Conservation (phyloP, 768 basidiomycete genomes). For the Rhizopogon sp. region DNA sequence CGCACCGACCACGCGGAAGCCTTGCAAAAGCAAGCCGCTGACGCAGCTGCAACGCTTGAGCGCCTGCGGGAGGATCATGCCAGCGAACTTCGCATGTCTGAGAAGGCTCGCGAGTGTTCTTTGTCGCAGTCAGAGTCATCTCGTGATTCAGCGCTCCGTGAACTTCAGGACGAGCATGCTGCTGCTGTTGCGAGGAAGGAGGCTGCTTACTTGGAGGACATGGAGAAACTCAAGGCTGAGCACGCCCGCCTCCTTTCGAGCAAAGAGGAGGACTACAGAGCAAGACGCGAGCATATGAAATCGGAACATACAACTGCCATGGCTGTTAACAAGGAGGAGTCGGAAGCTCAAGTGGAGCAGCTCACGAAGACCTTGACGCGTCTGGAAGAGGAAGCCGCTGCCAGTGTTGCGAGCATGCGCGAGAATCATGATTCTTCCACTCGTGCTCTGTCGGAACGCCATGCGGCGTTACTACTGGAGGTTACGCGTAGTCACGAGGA, state of each 20-base stretch:
- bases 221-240: constrained; percentile 61
- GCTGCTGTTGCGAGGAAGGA: constrained; percentile 66
- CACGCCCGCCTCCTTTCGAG: constrained; percentile 49
- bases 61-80: constrained; percentile 75
- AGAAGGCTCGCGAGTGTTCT: constrained; percentile 71
- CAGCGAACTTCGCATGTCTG: constrained; percentile 64
- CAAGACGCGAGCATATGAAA: constrained; percentile 26
- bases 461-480: constrained; percentile 48
- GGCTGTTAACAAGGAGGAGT: constrained; percentile 26
- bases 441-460: constrained; percentile 47
- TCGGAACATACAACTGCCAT: constrained; percentile 30
- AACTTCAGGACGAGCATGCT: constrained; percentile 69
- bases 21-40: constrained; percentile 55
- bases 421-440: constrained; percentile 47
- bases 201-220: constrained; percentile 54
- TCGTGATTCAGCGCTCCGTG: constrained; percentile 53
- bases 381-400: constrained; percentile 44
- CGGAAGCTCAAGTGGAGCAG: constrained; percentile 48
- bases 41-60: constrained; percentile 58
- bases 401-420: constrained; percentile 31
- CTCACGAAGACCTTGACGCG: constrained; percentile 50
- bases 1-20: constrained; percentile 66
- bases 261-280: constrained; percentile 57
- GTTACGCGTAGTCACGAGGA: constrained; percentile 52
- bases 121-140: constrained; percentile 72